These are phyloP conservation scores for Metarhizium robertsii DNA, from an alignment of 2,329 filamentous ascomycete genomes.

Conservation along the genomic window DNA sequence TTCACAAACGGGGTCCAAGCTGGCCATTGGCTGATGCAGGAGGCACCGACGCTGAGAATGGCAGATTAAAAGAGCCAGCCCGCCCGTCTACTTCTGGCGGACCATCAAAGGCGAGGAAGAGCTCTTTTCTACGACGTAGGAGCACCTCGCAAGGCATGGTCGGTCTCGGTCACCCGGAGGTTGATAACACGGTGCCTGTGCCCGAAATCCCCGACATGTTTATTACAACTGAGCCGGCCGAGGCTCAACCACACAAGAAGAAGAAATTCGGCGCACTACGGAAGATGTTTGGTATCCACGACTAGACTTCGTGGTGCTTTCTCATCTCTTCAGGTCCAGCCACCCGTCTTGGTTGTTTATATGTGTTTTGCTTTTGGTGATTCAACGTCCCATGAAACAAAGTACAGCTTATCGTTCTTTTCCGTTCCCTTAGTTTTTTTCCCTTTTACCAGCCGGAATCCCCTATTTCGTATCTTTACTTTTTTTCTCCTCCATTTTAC, in stretches of 20 bases:
- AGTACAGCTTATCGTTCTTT: background rate
- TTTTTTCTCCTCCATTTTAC: background rate
- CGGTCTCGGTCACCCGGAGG: constrained; percentile 9
- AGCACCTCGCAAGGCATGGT: constrained; percentile 26
- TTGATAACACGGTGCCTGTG: constrained; percentile 7
- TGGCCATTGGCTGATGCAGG: constrained; percentile 25
- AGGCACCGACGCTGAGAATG: constrained; percentile 19
- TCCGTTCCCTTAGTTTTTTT: background rate
- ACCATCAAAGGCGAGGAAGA: constrained; percentile 12
- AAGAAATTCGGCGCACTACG: constrained; percentile 62
- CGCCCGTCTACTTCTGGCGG: constrained; percentile 27
- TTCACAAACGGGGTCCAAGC: constrained; percentile 19
- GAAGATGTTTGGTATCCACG: constrained; percentile 50
- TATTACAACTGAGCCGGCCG: background rate
- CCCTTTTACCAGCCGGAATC: background rate
- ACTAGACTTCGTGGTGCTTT: constrained; percentile 22
- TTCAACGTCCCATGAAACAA: background rate
- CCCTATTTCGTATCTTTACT: background rate
- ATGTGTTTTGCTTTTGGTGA: background rate
- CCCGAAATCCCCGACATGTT: constrained; percentile 3
- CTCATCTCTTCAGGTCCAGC: constrained; percentile 3
- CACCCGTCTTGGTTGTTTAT: background rate
- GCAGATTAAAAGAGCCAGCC: constrained; percentile 15
- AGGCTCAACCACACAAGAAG: constrained; percentile 29
- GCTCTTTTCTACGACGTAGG: constrained; percentile 24